These are phyloP conservation scores for Fusarium brevicatenulatum DNA, from an alignment of 2,329 filamentous ascomycete species.

Conservation along the genomic window DNA sequence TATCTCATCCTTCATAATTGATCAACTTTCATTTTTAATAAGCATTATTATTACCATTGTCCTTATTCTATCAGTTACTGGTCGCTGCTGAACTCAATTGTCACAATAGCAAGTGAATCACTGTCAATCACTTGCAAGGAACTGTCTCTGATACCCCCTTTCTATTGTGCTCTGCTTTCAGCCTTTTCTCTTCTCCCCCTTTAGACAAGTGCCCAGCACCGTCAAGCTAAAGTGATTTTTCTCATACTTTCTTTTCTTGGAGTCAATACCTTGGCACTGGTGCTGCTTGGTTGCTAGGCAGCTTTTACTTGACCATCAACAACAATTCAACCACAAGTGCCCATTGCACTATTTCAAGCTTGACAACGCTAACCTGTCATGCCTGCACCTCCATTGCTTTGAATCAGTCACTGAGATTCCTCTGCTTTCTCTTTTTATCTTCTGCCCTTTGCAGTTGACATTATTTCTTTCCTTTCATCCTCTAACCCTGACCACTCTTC, in stretches of 20 bases:
- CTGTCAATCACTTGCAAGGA: neutral
- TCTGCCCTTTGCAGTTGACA: neutral
- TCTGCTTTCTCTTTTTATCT: neutral
- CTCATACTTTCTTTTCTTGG: neutral
- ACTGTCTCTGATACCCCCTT: neutral
- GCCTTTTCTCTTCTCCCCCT: neutral
- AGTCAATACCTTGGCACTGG: neutral
- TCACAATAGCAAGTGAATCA: neutral
- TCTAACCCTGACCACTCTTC: neutral
- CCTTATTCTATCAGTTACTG: neutral
- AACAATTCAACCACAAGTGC: neutral
- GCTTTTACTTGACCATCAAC: neutral
- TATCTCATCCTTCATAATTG: neutral
- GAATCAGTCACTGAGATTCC: neutral
- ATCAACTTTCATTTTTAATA: neutral
- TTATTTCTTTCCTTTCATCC: neutral
- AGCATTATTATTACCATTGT: neutral
- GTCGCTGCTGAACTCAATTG: neutral
- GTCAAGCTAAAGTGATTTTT: neutral
- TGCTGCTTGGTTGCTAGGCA: neutral
- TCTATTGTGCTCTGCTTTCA: neutral
- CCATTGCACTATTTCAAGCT: neutral
- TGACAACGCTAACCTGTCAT: neutral
- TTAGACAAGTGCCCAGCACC: slow-evolving; percentile 3
- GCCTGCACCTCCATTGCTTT: neutral